Conservation (phyloP, 2,329 filamentous ascomycete species). For the Ilyonectria destructans region DNA sequence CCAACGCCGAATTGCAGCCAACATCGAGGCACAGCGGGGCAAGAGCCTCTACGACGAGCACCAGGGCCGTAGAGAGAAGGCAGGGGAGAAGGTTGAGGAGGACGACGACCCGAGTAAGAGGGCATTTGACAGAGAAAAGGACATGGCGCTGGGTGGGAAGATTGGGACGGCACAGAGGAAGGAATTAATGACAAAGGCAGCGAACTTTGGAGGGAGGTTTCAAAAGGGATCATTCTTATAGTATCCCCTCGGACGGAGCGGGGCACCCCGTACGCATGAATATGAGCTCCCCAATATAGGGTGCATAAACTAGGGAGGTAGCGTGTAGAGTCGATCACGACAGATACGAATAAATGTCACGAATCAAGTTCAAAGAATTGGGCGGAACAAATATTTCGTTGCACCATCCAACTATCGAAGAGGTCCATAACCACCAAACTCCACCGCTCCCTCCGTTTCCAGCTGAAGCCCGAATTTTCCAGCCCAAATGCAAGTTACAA, state of each 20-base stretch:
- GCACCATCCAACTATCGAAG: constrained; percentile 46
- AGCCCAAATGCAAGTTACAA: constrained; percentile 49
- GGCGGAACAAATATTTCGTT: constrained; percentile 46
- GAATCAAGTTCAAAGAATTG: constrained; percentile 4
- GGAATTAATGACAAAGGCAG: constrained; percentile 85
- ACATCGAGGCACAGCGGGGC: constrained; percentile 69
- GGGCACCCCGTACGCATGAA: constrained; percentile 12
- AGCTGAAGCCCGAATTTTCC: constrained; percentile 49
- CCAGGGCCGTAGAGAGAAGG: constrained; percentile 53
- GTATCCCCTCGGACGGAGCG: neutral
- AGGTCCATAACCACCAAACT: constrained; percentile 52
- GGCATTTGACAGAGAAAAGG: constrained; percentile 93
- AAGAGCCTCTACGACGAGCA: constrained; percentile 75
- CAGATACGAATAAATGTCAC: constrained; percentile 2
- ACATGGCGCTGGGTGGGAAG: constrained; percentile 84
- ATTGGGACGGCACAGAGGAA: constrained; percentile 82
- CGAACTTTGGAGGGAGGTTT: constrained; percentile 87
- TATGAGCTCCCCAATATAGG: constrained; percentile 9
- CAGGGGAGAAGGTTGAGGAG: constrained; percentile 64
- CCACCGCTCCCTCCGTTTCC: constrained; percentile 53
- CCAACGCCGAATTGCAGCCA: constrained; percentile 63
- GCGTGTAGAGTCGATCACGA: constrained; percentile 16
- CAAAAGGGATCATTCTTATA: constrained; percentile 79
- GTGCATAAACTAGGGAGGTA: constrained; percentile 1
- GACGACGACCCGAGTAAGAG: constrained; percentile 94